A percentile compares a stretch with the other conserved stretches of the same genome.
phyloP scores from a whole-genome alignment of 2,329 filamentous ascomycete species.

The Ascochyta clinopodiicola region DNA sequence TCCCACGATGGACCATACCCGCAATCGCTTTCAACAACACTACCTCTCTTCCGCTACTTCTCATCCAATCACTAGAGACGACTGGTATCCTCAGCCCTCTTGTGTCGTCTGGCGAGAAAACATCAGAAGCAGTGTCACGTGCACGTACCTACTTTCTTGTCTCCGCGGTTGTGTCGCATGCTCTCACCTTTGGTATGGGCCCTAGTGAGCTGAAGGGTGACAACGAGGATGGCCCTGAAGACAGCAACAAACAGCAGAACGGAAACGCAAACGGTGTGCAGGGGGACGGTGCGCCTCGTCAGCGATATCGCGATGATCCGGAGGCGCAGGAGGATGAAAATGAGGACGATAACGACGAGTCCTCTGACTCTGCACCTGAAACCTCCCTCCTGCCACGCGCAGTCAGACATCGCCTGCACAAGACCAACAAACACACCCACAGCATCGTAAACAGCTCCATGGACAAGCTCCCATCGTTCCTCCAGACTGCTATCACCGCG shows the following conservation, averaged over 20 bases:
- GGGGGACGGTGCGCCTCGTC: neutral
- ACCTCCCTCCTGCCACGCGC: conserved; percentile 59
- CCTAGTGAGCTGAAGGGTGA: conserved; percentile 63
- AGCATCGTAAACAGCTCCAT: conserved; percentile 10
- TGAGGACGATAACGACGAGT: conserved; percentile 29
- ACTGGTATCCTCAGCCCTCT: conserved; percentile 63
- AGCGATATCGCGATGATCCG: conserved; percentile 17
- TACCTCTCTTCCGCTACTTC: conserved; percentile 59
- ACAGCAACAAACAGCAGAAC: conserved; percentile 30
- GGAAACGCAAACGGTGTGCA: conserved; percentile 4
- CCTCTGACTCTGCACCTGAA: conserved; percentile 40
- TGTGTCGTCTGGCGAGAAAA: conserved; percentile 54
- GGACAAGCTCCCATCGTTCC: conserved; percentile 43
- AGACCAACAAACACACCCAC: conserved; percentile 45
- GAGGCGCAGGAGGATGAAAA: conserved; percentile 29
- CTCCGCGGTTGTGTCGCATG: conserved; percentile 68
- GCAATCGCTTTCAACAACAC: conserved; percentile 66
- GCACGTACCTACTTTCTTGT: conserved; percentile 72
- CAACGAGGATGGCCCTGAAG: conserved; percentile 46
- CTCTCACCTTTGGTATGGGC: conserved; percentile 69
- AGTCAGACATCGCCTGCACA: conserved; percentile 43
- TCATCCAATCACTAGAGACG: conserved; percentile 59
- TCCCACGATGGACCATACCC: conserved; percentile 62
- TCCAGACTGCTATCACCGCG: conserved; percentile 51
- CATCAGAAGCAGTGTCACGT: conserved; percentile 59